These are phyloP conservation scores for Inosperma sp. DNA, from an alignment of 768 basidiomycete genomes.

Conservation along the genomic window DNA sequence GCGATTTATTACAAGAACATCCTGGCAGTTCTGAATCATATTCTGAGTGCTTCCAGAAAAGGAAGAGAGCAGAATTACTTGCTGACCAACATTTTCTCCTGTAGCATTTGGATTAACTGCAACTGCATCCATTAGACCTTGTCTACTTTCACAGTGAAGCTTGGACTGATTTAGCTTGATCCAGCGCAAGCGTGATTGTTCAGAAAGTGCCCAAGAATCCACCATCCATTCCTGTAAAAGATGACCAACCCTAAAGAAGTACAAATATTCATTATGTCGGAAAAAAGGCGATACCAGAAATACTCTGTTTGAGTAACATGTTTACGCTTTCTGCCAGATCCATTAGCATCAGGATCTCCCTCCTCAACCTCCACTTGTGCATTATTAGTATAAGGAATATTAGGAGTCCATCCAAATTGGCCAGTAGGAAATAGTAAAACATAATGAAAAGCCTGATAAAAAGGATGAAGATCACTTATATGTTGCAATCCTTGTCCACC, in stretches of 20 bases:
- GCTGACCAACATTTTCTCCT: conserved; percentile 22
- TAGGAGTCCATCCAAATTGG: neutral
- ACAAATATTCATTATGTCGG: conserved; percentile 17
- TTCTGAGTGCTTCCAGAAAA: conserved; percentile 31
- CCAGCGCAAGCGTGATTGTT: conserved; percentile 37
- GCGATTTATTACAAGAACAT: conserved; percentile 40
- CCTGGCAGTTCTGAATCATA: conserved; percentile 41
- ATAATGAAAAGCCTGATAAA: conserved; percentile 2
- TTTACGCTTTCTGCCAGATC: conserved; percentile 30
- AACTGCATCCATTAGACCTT: conserved; percentile 33
- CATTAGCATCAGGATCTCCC: neutral
- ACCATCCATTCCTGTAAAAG: conserved; percentile 44
- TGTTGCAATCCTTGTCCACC: too few relatives aligned
- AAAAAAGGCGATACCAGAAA: conserved; percentile 31
- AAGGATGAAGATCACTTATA: conserved; percentile 1
- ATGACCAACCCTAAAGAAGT: conserved; percentile 32
- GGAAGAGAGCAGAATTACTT: conserved; percentile 30
- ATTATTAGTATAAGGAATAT: neutral
- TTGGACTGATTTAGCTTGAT: conserved; percentile 31
- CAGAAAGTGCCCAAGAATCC: conserved; percentile 42
- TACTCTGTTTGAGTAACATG: conserved; percentile 17
- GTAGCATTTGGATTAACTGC: conserved; percentile 24
- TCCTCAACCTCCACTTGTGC: neutral
- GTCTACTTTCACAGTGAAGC: conserved; percentile 33
- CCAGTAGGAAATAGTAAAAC: conserved; percentile 1